A percentile compares a stretch with the other conserved stretches of the same genome.
Conservation (phyloP, 352 stramenopile genomes). For the Pythium brassicae region DNA sequence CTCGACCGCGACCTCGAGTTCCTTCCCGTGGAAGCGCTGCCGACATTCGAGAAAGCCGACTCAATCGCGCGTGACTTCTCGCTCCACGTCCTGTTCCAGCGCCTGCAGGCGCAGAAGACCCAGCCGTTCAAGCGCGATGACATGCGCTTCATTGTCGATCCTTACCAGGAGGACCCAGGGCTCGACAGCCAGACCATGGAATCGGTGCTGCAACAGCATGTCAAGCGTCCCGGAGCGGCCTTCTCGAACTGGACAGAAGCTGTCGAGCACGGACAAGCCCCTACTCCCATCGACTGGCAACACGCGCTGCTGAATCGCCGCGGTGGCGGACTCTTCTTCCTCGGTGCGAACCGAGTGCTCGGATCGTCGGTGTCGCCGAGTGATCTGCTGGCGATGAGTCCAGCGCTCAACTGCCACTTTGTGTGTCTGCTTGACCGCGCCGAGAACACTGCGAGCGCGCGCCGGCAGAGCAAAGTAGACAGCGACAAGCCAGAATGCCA, state of each 20-base stretch:
- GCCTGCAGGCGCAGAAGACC: conserved; percentile 43
- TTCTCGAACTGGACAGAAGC: conserved; percentile 60
- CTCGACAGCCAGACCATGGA: conserved; percentile 38
- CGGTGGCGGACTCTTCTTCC: conserved; percentile 62
- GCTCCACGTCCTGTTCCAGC: conserved; percentile 60
- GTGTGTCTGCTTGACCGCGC: conserved; percentile 75
- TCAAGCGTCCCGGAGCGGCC: conserved; percentile 19
- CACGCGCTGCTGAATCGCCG: conserved; percentile 47
- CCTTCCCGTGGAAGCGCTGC: conserved; percentile 53
- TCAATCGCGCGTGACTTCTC: conserved; percentile 65
- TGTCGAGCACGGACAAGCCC: conserved; percentile 49
- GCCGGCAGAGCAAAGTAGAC: conserved; percentile 84
- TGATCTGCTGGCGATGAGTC: conserved; percentile 67
- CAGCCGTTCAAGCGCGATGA: conserved; percentile 52
- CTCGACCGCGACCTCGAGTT: conserved; percentile 44
- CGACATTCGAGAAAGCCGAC: conserved; percentile 37
- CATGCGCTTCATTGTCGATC: conserved; percentile 62
- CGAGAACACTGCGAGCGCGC: conserved; percentile 66
- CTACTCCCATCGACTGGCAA: conserved; percentile 69
- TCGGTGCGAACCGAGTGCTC: conserved; percentile 62
- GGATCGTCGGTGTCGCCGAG: conserved; percentile 37
- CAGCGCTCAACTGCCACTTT: conserved; percentile 54
- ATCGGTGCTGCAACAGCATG: conserved; percentile 36
- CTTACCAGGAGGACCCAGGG: conserved; percentile 43
- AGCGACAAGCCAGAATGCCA: conserved; percentile 69